phyloP scores from a whole-genome alignment of 139 green algal species.

The Axilococcus clingmanii region DNA sequence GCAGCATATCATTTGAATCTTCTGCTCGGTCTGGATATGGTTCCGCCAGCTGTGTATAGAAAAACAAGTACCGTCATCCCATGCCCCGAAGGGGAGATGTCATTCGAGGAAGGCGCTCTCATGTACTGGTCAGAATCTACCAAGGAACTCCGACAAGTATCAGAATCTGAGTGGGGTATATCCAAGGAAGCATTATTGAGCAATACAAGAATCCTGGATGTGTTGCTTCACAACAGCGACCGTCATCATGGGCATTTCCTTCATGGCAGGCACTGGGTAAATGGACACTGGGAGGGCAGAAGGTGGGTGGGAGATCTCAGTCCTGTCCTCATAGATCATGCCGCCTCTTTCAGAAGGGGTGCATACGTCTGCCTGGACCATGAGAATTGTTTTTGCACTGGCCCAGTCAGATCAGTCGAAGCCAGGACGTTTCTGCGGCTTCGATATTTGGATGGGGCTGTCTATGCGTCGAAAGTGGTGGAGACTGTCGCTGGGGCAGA shows the following conservation, averaged over 20 bases:
- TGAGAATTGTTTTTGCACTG: constrained; percentile 72
- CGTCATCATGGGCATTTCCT: constrained; percentile 31
- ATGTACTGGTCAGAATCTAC: constrained; percentile 53
- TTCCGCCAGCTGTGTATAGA: constrained; percentile 57
- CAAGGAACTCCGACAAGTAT: constrained; percentile 22
- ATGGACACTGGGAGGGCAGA: constrained; percentile 3
- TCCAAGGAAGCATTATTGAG: constrained; percentile 40
- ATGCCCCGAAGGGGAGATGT: constrained; percentile 25
- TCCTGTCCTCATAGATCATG: constrained; percentile 76
- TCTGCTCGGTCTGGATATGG: constrained; percentile 68
- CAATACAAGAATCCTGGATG: constrained; percentile 72
- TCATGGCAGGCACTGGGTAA: constrained; percentile 61
- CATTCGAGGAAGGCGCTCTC: constrained; percentile 57
- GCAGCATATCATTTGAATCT: constrained; percentile 77
- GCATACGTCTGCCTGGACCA: constrained; percentile 42
- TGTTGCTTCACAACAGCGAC: constrained; percentile 69
- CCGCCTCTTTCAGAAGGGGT: constrained; percentile 54
- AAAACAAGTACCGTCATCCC: not conserved
- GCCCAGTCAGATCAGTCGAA: constrained; percentile 39
- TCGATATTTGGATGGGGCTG: constrained; percentile 47
- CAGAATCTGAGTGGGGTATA: constrained; percentile 18
- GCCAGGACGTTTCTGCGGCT: constrained; percentile 69
- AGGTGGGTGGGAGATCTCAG: constrained; percentile 5
- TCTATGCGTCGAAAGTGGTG: constrained; percentile 5
- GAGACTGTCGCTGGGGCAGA: constrained; percentile 26